Evolutionary conservation across 2,329 filamentous ascomycete species (phyloP).

Genomic region (Aspergillus pseudoviridinutans): DNA sequence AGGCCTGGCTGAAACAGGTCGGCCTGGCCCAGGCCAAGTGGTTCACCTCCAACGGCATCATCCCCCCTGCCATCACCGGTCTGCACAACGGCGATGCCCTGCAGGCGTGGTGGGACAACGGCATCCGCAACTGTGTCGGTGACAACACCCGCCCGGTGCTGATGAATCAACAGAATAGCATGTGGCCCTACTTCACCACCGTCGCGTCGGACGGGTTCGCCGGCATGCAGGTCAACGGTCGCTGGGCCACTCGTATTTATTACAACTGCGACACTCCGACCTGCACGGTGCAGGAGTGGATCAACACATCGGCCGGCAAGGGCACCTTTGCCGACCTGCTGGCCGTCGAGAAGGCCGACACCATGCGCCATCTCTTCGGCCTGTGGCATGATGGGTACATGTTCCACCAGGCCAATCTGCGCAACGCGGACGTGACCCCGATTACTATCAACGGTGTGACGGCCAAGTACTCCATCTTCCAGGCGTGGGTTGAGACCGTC

Average conservation of each 20-base stretch:
- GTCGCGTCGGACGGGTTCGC: slow-evolving; percentile 51
- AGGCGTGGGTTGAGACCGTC: slow-evolving; percentile 55
- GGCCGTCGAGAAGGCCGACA: slow-evolving; percentile 48
- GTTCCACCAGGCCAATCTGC: slow-evolving; percentile 63
- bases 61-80: slow-evolving; percentile 62
- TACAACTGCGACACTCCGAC: slow-evolving; percentile 59
- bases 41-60: slow-evolving; percentile 54
- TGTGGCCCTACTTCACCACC: slow-evolving; percentile 55
- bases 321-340: slow-evolving; percentile 53
- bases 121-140: slow-evolving; percentile 59
- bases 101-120: slow-evolving; percentile 55
- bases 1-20: slow-evolving; percentile 54
- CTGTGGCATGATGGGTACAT: slow-evolving; percentile 56
- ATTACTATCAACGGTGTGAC: slow-evolving; percentile 49
- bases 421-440: slow-evolving; percentile 46
- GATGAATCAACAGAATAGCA: slow-evolving; percentile 49
- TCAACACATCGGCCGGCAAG: slow-evolving; percentile 53
- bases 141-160: slow-evolving; percentile 58
- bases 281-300: slow-evolving; percentile 59
- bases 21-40: slow-evolving; percentile 45
- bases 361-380: slow-evolving; percentile 54
- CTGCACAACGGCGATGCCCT: slow-evolving; percentile 62
- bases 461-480: slow-evolving; percentile 50
- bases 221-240: slow-evolving; percentile 55
- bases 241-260: slow-evolving; percentile 61